These are phyloP conservation scores for Hirschioporus abietinus DNA, from an alignment of 768 basidiomycete genomes.

Conservation along the genomic window DNA sequence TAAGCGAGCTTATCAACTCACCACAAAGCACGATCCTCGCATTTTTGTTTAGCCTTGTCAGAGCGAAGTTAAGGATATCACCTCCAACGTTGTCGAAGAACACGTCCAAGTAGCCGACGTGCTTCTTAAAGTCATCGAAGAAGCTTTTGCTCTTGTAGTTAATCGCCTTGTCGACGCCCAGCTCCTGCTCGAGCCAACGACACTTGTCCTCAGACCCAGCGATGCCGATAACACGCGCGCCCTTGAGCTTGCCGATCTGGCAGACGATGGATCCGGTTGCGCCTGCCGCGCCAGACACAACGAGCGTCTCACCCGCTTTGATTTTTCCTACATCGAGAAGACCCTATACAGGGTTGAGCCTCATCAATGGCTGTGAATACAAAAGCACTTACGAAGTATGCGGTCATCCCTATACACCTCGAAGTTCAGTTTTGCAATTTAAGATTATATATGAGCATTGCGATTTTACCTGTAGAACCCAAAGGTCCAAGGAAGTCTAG, in stretches of 20 bases:
- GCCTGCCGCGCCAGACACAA: constrained; percentile 90
- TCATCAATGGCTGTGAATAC: background rate
- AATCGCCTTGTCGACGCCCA: constrained; percentile 77
- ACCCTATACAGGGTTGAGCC: constrained; percentile 44
- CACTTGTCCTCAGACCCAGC: constrained; percentile 85
- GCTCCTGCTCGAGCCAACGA: constrained; percentile 74
- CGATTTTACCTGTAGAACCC: constrained; percentile 58
- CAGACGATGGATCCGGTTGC: constrained; percentile 81
- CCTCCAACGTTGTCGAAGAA: constrained; percentile 84
- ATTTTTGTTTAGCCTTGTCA: constrained; percentile 67
- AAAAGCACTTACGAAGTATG: constrained; percentile 66
- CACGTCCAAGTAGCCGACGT: constrained; percentile 73
- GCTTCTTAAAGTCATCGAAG: constrained; percentile 60
- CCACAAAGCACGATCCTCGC: constrained; percentile 83
- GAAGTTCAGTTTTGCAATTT: background rate
- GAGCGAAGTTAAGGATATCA: constrained; percentile 73
- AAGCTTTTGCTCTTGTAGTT: constrained; percentile 85
- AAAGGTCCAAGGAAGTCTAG: constrained; percentile 82
- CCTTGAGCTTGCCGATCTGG: constrained; percentile 74
- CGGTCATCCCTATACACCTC: constrained; percentile 60
- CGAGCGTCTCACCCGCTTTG: constrained; percentile 78
- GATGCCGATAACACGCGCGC: constrained; percentile 82
- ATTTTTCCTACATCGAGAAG: constrained; percentile 74
- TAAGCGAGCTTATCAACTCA: constrained; percentile 26
- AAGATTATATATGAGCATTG: background rate